phyloP scores from a whole-genome alignment of 345 rosid genomes.

The Aquilaria yunnanensis region DNA sequence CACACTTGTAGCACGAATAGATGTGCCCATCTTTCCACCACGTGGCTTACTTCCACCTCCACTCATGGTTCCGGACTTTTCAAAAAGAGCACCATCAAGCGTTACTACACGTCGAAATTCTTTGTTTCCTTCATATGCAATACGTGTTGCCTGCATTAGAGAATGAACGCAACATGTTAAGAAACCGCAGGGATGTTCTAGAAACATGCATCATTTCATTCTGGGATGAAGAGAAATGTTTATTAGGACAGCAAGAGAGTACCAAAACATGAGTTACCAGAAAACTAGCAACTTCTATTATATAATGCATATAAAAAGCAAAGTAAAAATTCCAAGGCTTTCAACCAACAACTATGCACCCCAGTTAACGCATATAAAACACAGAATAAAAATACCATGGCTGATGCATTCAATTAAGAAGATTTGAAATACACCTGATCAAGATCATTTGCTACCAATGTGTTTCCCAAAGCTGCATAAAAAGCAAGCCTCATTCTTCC shows the following conservation, averaged over 20 bases:
- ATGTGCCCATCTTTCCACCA: slow-evolving; percentile 97
- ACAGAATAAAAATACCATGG: too few species aligned
- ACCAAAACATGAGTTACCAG: too few species aligned
- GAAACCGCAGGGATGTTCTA: too few species aligned
- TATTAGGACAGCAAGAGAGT: too few species aligned
- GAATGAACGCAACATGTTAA: slow-evolving; percentile 6
- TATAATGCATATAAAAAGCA: too few species aligned
- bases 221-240: too few species aligned
- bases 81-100: slow-evolving; percentile 92
- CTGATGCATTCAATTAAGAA: slow-evolving; percentile 2
- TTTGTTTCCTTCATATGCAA: slow-evolving; percentile 75
- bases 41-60: slow-evolving; percentile 97
- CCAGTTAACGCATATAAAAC: too few species aligned
- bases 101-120: slow-evolving; percentile 93
- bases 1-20: slow-evolving; percentile 70
- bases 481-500: slow-evolving; percentile 95
- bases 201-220: too few species aligned
- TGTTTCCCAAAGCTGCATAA: slow-evolving; percentile 75
- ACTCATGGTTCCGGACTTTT: slow-evolving; percentile 97
- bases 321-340: too few species aligned
- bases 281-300: too few species aligned
- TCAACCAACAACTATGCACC: too few species aligned
- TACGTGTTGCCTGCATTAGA: slow-evolving; percentile 65
- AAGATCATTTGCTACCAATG: slow-evolving; percentile 80
- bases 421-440: slow-evolving; percentile 60